A percentile compares a stretch with the other conserved stretches of the same genome.
Conservation (phyloP, 768 basidiomycete species). For the Zangia roseola region DNA sequence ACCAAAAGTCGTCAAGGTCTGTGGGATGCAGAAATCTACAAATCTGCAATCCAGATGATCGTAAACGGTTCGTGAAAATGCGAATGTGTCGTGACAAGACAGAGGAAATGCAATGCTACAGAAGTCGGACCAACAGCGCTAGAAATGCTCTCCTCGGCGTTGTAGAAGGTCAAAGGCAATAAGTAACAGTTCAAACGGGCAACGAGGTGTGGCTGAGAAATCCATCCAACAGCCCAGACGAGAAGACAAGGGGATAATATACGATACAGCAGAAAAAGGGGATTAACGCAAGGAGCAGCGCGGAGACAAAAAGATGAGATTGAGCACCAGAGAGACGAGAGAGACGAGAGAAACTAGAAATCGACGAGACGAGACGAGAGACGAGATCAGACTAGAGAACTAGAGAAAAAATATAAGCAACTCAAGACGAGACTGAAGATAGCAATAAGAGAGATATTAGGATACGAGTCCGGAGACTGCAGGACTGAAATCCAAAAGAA, state of each 20-base stretch:
- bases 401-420: slow-evolving; percentile 18
- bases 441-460: slow-evolving; percentile 36
- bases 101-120: slow-evolving; percentile 37
- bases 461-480: slow-evolving; percentile 29
- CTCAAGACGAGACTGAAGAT: slow-evolving; percentile 30
- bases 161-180: slow-evolving; percentile 36
- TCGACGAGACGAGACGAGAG: slow-evolving; percentile 9
- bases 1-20: slow-evolving; percentile 19
- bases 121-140: slow-evolving; percentile 27
- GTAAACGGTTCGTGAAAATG: slow-evolving; percentile 15
- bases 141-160: slow-evolving; percentile 33
- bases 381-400: slow-evolving; percentile 7
- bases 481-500: slow-evolving; percentile 27
- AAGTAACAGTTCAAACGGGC: slow-evolving; percentile 30
- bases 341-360: slow-evolving; percentile 12
- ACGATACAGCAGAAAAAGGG: slow-evolving; percentile 29
- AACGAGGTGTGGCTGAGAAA: slow-evolving; percentile 27
- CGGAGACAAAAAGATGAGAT: slow-evolving; percentile 19
- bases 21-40: slow-evolving; percentile 32
- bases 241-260: slow-evolving; percentile 28
- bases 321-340: slow-evolving; percentile 14
- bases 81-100: slow-evolving; percentile 12
- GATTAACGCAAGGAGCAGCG: slow-evolving; percentile 34
- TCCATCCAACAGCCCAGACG: slow-evolving; percentile 31
- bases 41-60: slow-evolving; percentile 24